A percentile compares a stretch with the other conserved stretches of the same genome.
Conservation (phyloP, 2,329 filamentous ascomycete species). For the Akanthomyces dipterigenus region DNA sequence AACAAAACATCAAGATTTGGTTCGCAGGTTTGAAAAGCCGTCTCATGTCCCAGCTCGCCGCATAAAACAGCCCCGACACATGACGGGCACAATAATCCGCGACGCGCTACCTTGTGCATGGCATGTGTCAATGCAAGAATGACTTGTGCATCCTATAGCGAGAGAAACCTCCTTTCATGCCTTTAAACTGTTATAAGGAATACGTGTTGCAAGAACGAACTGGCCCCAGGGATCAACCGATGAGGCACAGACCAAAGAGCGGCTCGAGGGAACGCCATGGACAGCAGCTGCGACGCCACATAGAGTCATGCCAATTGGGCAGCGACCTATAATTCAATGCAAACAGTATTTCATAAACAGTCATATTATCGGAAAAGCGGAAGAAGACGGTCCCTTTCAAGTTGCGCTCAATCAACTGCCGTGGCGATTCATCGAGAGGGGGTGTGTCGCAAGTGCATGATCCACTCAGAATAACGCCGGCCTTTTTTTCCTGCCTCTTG, state of each 20-base stretch:
- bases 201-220: neutral
- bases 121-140: neutral
- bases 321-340: neutral
- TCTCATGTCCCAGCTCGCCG: neutral
- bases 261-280: neutral
- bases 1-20: neutral
- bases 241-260: neutral
- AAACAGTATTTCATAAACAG: neutral
- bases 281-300: neutral
- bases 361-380: neutral
- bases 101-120: neutral
- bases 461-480: neutral
- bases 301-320: neutral
- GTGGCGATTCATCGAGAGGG: neutral
- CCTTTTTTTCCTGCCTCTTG: conserved; percentile 3
- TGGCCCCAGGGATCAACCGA: neutral
- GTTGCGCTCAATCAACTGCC: neutral
- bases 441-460: neutral
- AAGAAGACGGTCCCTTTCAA: neutral
- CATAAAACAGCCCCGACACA: neutral
- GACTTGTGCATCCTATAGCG: neutral
- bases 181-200: neutral
- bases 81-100: neutral
- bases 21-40: neutral
- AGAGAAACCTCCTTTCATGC: neutral